Evolutionary conservation across 805 yeast species (phyloP).

Genomic region (Yarrowia yakushimensis): DNA sequence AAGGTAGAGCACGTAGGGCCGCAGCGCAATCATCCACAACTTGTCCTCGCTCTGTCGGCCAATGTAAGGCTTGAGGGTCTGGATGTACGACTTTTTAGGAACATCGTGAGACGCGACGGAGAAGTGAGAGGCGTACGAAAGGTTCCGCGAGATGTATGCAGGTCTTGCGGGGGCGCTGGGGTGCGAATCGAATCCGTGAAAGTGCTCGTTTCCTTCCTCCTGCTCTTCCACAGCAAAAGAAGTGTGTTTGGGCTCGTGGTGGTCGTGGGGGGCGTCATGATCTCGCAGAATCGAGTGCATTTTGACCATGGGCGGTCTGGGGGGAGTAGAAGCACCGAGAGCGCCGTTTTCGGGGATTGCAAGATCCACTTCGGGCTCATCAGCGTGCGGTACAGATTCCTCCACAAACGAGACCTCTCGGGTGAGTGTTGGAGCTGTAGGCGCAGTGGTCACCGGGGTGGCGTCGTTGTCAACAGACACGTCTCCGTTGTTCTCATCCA

Average conservation of each 20-base stretch:
- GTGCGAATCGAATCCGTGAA: neutral
- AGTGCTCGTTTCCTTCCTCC: neutral
- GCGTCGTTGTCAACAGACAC: neutral
- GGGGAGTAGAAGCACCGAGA: slow-evolving; percentile 14
- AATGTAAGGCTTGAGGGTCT: slow-evolving; percentile 43
- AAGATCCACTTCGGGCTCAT: neutral
- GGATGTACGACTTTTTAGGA: slow-evolving; percentile 33
- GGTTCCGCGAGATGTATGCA: neutral
- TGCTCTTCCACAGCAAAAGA: neutral
- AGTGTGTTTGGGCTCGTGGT: neutral
- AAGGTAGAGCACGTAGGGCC: slow-evolving; percentile 49
- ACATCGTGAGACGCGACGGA: neutral
- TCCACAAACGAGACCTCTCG: slow-evolving; percentile 8
- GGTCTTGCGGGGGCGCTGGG: neutral
- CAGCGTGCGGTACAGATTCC: neutral
- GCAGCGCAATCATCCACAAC: slow-evolving; percentile 53
- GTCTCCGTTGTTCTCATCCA: neutral
- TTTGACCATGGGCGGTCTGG: neutral
- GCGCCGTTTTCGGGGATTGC: neutral
- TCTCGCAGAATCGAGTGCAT: slow-evolving; percentile 6
- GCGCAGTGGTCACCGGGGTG: too few relatives aligned
- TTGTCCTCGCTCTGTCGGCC: slow-evolving; percentile 51
- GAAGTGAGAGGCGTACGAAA: neutral
- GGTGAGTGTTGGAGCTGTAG: neutral
- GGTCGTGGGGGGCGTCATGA: neutral